Conservation (phyloP, 208 protist species). For the Acanthamoeba royreba region DNA sequence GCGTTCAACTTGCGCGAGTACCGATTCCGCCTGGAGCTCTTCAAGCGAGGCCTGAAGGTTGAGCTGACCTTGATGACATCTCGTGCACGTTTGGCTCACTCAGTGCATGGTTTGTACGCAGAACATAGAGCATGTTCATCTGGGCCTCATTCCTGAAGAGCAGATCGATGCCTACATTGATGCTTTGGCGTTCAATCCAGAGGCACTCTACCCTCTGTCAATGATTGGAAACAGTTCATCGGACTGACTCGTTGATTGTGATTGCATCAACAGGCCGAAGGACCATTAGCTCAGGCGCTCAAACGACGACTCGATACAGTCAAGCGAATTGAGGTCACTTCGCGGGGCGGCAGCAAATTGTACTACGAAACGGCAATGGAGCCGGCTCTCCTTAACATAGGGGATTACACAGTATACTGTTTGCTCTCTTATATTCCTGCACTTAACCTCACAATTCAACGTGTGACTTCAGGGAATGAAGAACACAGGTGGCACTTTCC, state of each 20-base stretch:
- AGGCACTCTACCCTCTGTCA: not conserved
- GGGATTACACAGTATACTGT: conserved; percentile 5
- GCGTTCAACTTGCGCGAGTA: conserved; percentile 39
- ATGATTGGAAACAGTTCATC: not conserved
- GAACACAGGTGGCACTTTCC: conserved; percentile 88
- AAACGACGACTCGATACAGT: not conserved
- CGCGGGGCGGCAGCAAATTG: not conserved
- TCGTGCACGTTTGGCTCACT: not conserved
- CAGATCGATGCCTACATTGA: not conserved
- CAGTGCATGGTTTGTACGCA: not conserved
- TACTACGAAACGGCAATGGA: not conserved
- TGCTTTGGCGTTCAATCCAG: not conserved
- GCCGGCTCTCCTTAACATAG: conserved; percentile 7
- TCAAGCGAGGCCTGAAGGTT: not conserved
- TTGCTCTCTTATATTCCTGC: not conserved
- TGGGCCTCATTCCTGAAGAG: not conserved
- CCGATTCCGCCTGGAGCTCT: not conserved
- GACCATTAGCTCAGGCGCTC: not conserved
- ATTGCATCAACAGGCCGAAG: not conserved
- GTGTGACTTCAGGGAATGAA: conserved; percentile 34
- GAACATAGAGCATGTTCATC: not conserved
- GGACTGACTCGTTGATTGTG: not conserved
- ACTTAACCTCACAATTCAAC: not conserved
- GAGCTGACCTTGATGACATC: too few species aligned
- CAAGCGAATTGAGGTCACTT: not conserved